Evolutionary conservation across 495 filamentous ascomycete genomes (phyloP), one percentile per base, ranked within the genome.

Genomic region (Podospora tetraspora): DNA sequence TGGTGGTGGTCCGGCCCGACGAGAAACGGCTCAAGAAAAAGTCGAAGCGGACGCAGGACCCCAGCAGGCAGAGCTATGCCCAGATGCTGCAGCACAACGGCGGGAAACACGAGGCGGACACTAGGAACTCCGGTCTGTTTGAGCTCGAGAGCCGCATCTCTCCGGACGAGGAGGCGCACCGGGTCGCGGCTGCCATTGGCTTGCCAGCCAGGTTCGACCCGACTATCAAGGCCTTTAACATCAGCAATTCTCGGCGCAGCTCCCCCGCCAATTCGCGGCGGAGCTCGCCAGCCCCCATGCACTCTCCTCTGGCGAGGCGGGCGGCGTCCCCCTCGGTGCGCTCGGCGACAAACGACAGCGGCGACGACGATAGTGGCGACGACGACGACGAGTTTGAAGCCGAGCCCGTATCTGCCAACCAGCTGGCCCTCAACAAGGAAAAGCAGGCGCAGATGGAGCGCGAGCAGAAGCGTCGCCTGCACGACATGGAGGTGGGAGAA

Each of bases 11-110:
- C 52, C 88, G 95, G 2, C 94, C 95, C 61, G 90, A 90, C 27
- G 88, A 92, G 63, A 96, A 97, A 80, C 90, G 95, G 6, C 85
- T 89, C 71, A 97, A 96, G 79, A 96, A 96, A 78, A 97, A 96
- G 77, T 85, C 85, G 69, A 97, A 97, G 81, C 90, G 95, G 30
- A 86, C 87, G 16, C 86, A 88, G 59, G 92, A 98, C 69, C 92
- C 93, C 8, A 82, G 77, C 34, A 84, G 95, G 59, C 89, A 90
- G 69, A 90, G 87, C 64, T 99, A 99, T 79, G 86, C 88, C 56
- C 86, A 90, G 61, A 92, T 97, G 65, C 77, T 97, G 12, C 86
- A 91, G 30, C 86, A 87, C n/a, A 88, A 86, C 68, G 76, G 79
- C 24, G 82, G 79, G n/a, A 80, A 84, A 43, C 88, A 89, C 74